Evolutionary conservation across 805 yeast genomes (phyloP).

Genomic region (Naumovozyma castellii): DNA sequence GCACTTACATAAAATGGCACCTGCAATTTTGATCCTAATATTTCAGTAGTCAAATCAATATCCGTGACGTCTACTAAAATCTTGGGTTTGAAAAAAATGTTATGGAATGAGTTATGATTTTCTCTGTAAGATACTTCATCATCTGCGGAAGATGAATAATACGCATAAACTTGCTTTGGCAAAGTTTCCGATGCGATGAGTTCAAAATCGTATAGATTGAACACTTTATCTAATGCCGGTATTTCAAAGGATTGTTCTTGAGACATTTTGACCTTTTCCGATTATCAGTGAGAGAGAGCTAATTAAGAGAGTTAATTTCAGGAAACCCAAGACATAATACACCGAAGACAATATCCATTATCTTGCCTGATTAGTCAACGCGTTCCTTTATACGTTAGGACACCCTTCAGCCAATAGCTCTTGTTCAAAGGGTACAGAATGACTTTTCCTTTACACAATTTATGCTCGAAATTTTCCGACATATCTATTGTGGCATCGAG

Average conservation of each 20-base stretch:
- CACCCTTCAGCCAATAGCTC: no score
- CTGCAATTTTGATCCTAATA: constrained; percentile 38
- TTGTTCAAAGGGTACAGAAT: no score
- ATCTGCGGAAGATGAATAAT: constrained; percentile 41
- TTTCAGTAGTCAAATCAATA: constrained; percentile 36
- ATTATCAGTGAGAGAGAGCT: no score
- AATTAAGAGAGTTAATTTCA: neutral
- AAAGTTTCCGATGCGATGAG: constrained; percentile 31
- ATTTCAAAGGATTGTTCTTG: constrained; percentile 1
- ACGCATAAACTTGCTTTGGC: constrained; percentile 32
- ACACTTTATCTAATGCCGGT: constrained; percentile 30
- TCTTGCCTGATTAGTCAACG: no score
- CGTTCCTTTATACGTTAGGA: no score
- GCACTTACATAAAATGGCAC: constrained; percentile 43
- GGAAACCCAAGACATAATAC: no score
- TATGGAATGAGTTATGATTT: constrained; percentile 35
- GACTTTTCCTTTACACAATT: no score
- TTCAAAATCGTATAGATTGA: constrained; percentile 35
- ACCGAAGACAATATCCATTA: no score
- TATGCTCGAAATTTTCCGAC: no score
- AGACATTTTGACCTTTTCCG: neutral
- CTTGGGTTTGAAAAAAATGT: constrained; percentile 40
- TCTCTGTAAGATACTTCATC: constrained; percentile 39
- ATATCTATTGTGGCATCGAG: no score
- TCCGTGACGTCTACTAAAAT: constrained; percentile 30